phyloP scores from a whole-genome alignment of 2,329 filamentous ascomycete genomes.

The Penicillium oxalicum region DNA sequence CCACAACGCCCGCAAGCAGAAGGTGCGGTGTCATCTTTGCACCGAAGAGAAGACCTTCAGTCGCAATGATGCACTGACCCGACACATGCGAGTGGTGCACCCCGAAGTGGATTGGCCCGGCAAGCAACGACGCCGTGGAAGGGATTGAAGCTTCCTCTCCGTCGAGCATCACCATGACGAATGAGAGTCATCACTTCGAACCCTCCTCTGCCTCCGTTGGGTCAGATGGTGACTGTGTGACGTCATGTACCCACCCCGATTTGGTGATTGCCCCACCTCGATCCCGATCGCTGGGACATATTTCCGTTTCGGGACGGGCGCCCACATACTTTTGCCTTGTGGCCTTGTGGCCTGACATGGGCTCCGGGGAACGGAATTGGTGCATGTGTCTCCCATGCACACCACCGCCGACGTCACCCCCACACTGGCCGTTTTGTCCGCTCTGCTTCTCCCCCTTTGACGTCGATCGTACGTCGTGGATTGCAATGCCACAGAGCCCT shows the following conservation, averaged over 20 bases:
- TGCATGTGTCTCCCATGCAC: not conserved
- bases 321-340: not conserved
- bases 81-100: constrained; percentile 92
- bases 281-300: constrained; percentile 12
- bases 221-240: constrained; percentile 5
- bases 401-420: constrained; percentile 10
- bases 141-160: constrained; percentile 24
- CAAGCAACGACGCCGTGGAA: constrained; percentile 45
- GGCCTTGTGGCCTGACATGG: constrained; percentile 15
- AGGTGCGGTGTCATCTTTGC: constrained; percentile 87
- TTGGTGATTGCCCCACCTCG: constrained; percentile 2
- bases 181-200: constrained; percentile 1
- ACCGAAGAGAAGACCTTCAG: constrained; percentile 97
- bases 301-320: constrained; percentile 8
- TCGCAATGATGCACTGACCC: constrained; percentile 84
- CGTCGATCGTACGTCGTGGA: constrained; percentile 17
- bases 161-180: constrained; percentile 20
- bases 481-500: constrained; percentile 4
- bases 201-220: not conserved
- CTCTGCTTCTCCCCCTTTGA: constrained; percentile 7
- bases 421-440: not conserved
- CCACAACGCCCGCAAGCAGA: constrained; percentile 89
- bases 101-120: constrained; percentile 80
- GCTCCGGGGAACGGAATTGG: not conserved
- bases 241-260: constrained; percentile 9